phyloP scores from a whole-genome alignment of 495 filamentous ascomycete genomes.

The Copromyces sp. region DNA sequence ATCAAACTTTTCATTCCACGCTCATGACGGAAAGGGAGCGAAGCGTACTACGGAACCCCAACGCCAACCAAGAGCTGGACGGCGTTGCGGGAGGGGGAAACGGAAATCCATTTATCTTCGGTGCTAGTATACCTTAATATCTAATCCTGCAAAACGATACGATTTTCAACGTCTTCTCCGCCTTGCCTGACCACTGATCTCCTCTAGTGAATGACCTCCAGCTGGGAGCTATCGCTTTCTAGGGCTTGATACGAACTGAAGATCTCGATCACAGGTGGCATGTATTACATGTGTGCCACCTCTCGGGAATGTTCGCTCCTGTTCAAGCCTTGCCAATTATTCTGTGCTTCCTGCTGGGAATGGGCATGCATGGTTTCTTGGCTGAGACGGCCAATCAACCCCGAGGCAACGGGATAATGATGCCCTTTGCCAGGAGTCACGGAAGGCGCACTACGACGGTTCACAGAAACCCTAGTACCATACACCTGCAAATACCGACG shows the following conservation, averaged over 20 bases:
- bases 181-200: neutral
- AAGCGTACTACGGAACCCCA: neutral
- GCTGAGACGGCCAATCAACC: neutral
- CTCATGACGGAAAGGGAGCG: neutral
- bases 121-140: neutral
- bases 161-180: neutral
- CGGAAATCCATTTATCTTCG: neutral
- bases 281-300: neutral
- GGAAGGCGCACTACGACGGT: neutral
- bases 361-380: neutral
- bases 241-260: neutral
- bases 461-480: neutral
- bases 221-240: neutral
- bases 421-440: neutral
- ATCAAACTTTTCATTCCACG: neutral
- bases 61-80: conserved; percentile 24
- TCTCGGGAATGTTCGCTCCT: neutral
- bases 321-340: neutral
- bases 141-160: neutral
- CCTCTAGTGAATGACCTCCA: neutral
- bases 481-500: neutral
- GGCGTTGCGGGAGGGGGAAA: conserved; percentile 4
- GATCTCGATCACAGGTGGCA: neutral
- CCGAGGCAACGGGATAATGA: neutral
- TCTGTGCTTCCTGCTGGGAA: neutral